Evolutionary conservation across 345 rosid genomes (phyloP).

Genomic region (Ricinus communis): DNA sequence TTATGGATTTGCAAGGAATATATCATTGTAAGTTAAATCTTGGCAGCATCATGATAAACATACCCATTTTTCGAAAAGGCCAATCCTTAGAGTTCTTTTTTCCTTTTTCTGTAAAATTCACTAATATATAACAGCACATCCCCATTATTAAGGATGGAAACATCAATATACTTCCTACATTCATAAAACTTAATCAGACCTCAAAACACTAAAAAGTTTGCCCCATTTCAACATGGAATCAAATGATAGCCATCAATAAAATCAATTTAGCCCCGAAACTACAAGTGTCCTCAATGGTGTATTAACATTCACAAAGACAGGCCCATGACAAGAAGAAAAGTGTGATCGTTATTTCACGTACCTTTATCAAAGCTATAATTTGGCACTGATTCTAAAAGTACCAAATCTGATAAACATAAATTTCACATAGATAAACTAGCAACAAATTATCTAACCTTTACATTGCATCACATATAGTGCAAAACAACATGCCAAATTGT

Average conservation of each 20-base stretch:
- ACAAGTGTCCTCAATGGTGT: not conserved
- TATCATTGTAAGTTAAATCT: not conserved
- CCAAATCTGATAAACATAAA: not conserved
- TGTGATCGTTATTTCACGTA: not conserved
- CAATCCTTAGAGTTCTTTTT: not conserved
- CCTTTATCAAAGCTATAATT: not conserved
- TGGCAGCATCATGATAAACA: not conserved
- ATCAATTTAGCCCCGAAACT: not conserved
- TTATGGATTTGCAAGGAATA: not conserved
- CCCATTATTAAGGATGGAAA: not conserved
- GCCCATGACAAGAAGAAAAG: not conserved
- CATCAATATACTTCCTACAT: not conserved
- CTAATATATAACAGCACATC: not conserved
- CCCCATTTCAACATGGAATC: not conserved
- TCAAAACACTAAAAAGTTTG: not conserved
- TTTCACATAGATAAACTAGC: not conserved
- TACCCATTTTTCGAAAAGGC: not conserved
- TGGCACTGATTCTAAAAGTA: not conserved
- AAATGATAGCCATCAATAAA: not conserved
- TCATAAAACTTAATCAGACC: not conserved
- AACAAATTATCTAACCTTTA: not conserved
- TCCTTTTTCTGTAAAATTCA: not conserved
- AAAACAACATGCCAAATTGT: not conserved
- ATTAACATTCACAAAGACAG: not conserved
- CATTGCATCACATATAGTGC: not conserved